Base-by-base conservation (phyloP, 148 eudicot genomes). In the Nepenthes gracilis region DNA sequence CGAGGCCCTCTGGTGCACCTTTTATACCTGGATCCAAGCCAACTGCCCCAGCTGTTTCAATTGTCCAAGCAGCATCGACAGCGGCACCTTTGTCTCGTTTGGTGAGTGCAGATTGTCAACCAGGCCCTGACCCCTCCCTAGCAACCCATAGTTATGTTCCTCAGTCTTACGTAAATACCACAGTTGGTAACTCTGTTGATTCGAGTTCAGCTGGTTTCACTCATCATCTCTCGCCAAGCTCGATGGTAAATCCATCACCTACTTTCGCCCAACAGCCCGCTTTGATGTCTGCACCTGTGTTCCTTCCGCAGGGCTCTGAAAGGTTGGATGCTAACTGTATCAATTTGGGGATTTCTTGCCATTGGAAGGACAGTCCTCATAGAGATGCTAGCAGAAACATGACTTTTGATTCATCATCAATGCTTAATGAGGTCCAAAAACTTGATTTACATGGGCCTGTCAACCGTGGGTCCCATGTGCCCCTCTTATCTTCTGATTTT, bases 1-100 rank as follows among this genome's bases (percentile, higher is more conserved):
- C 97, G 23, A 78, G 97, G 76, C 97, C 97, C 14, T 70, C 75
- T 47, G 86, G 96, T 80, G 96, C 91, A 68, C 96, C 98, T 55
- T 60, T 86, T 43, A 72, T 71, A 40, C 81, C 88, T 2, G 90
- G 59, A 2, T 67, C 88, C 9, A 69, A 66, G 64, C 79, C 78
- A 34, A 48, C 74, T 64, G 43, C 82, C 6, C 63, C 88, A 1
- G 72, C 64, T 58, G 87, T 74, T 53, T 73, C 87, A 36, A 63
- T 64, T 72, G 86, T 72, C 35, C 88, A 75, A 59, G 45, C 81
- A 11, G 65, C 77, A 32, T 75, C 69, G 2, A 70, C 61, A 53
- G 38, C 71, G 12, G 38, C 71, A 12, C 78, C 59, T 13, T 53
- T 82, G 55, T 72, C 88, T 2, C 95, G 95, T 38, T 87, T 89